Conservation (phyloP, 495 filamentous ascomycete genomes). For the Pyrenula aspistea region DNA sequence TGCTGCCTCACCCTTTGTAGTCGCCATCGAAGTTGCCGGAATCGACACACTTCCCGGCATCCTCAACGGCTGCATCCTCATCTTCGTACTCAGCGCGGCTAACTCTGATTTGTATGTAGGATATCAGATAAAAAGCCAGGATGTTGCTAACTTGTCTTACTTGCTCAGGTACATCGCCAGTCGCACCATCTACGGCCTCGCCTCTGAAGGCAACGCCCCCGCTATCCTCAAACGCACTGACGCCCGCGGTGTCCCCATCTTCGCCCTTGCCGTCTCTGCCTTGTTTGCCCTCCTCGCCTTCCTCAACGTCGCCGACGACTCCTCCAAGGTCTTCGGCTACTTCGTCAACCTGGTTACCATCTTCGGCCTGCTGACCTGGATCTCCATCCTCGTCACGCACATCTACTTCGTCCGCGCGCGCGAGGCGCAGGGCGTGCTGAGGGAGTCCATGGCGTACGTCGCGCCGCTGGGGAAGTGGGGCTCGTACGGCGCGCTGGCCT, state of each 20-base stretch:
- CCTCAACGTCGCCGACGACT: slow-evolving; percentile 61
- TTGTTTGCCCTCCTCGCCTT: slow-evolving; percentile 59
- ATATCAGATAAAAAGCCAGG: too few relatives aligned
- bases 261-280: slow-evolving; percentile 49
- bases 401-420: slow-evolving; percentile 69
- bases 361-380: slow-evolving; percentile 72
- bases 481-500: slow-evolving; percentile 52
- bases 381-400: slow-evolving; percentile 73
- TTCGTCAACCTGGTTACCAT: slow-evolving; percentile 78
- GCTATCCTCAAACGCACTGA: slow-evolving; percentile 58
- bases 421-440: slow-evolving; percentile 55
- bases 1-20: slow-evolving; percentile 50
- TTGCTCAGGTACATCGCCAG: slow-evolving; percentile 88
- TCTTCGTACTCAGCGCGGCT: slow-evolving; percentile 69
- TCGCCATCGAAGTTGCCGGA: slow-evolving; percentile 41
- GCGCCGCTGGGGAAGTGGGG: slow-evolving; percentile 60
- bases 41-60: slow-evolving; percentile 43
- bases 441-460: slow-evolving; percentile 54
- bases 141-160: too few relatives aligned
- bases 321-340: slow-evolving; percentile 63
- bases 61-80: slow-evolving; percentile 56
- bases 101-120: slow-evolving; percentile 54
- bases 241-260: slow-evolving; percentile 62
- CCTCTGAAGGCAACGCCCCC: slow-evolving; percentile 66
- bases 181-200: slow-evolving; percentile 68